Evolutionary conservation across 768 basidiomycete species (phyloP), one percentile per base, ranked within the genome.

Genomic region (Lanmaoa rubissima): DNA sequence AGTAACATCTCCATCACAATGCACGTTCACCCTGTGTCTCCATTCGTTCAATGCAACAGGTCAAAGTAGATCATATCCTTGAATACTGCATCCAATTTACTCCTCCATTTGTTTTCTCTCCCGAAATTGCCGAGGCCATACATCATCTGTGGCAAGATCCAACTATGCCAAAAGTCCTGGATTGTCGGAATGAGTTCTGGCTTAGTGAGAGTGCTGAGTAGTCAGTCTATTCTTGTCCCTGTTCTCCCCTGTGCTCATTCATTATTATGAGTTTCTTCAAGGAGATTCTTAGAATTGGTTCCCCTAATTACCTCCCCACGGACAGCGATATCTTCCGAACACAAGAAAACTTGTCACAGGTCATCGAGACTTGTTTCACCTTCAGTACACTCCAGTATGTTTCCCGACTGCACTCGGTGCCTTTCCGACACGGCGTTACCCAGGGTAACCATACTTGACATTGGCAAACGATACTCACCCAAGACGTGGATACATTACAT

Each of bases 251-350:
- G 42, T 28, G 17, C 24, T 58, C 21, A 50, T 31, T 13, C 24
- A 21, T 32, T 5, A 31, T 2, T 5, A 31, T 3, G 4, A 45
- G 57, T 35, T 50, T 49, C 32, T 57, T 45, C 17, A 5, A 45
- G 41, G 43, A 49, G 35, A 57, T 50, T 17, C 35, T 45, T 11
- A 39, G 36, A 40, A 50, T 57, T 17, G 54, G 54, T 5, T 57
- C 57, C 28, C 31, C 43, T 8, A 32, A 26, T n/a, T 45, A 50
- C 34, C 19, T 57, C 5, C 55, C 42, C 9, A 28, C 38, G 4
- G 24, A 50, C 4, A 14, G 0, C 16, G 57, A 50, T 21, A 45
- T 57, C 26, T 40, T 57, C 24, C 47, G 16, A 45, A 24, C 42
- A 24, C 57, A 5, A 31, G 17, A 31, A 34, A 4, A 19, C 17